Evolutionary conservation across 139 green algal species (phyloP), one percentile per base, ranked within the genome.

Genomic region (Volvox reticuliferus): DNA sequence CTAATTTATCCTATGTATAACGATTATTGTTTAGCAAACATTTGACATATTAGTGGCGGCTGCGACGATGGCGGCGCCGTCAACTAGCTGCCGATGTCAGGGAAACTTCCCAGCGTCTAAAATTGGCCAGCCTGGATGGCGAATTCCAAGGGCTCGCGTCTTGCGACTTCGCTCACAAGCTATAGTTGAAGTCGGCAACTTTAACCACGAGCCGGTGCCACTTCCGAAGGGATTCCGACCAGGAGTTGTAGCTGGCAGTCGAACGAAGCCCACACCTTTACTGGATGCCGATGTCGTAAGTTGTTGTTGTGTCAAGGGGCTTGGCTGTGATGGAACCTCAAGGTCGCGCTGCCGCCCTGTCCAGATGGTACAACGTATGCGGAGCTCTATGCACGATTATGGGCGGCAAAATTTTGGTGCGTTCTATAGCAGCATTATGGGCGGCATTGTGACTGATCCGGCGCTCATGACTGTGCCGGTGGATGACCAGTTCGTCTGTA

Each of bases 341-440:
- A 28, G 1, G 2, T 67, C 37, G 36, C 37, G 78, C 36, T 35
- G 78, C 36, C 78, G 5, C 26, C 79, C 26, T 33, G 30, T 22
- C 36, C 86, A 96, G 94, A 92, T 95, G 33, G 17, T 93, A 12
- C 88, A 94, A 68, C 88, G 92, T 21, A 55, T 96, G 30, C 12
- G 76, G 13, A 91, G 85, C 16, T 75, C 76, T 1, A 37, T 93
- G 18, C 65, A 89, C 32, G 32, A 21, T 1, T 76, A 77, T 24
- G 89, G 82, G 1, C 20, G 19, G 0, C 30, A 89, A 33, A 69
- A 94, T 69, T 96, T 94, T 84, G 87, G 82, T 2, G 88, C 97
- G 26, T 98, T 99, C 89, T 99, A 96, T 92, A 97, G 93, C 37
- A 96, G 87, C 65, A 95, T 97, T 77, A 83, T 98, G n/a, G 95